Percentiles rank a stretch among this genome's conserved stretches.
These are phyloP conservation scores for Plasmopara halstedii DNA, from an alignment of 352 stramenopile species.

Conservation along the genomic window DNA sequence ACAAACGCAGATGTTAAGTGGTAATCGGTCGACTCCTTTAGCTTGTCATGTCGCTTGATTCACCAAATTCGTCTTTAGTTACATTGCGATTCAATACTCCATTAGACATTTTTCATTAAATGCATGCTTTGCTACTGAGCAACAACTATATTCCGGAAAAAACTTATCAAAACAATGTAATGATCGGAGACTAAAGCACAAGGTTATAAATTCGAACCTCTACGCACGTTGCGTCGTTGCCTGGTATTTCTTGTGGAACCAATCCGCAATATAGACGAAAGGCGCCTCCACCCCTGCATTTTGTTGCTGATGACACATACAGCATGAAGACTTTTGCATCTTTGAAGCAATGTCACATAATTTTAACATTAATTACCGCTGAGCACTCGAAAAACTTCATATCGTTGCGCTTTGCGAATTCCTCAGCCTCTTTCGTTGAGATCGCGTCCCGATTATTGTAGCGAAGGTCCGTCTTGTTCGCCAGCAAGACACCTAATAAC, in stretches of 20 bases:
- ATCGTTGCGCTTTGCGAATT: slow-evolving; percentile 64
- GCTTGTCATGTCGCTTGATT: too few relatives aligned
- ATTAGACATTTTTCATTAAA: too few relatives aligned
- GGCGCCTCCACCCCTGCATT: slow-evolving; percentile 65
- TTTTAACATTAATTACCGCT: slow-evolving; percentile 25
- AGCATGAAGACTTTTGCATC: neutral
- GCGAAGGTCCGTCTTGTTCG: slow-evolving; percentile 73
- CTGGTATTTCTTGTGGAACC: slow-evolving; percentile 84
- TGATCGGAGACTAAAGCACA: too few relatives aligned
- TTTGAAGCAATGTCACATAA: neutral
- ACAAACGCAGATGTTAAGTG: too few relatives aligned
- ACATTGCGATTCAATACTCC: too few relatives aligned
- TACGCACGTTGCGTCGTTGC: slow-evolving; percentile 47
- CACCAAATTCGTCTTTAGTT: too few relatives aligned
- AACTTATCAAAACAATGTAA: too few relatives aligned
- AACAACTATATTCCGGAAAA: too few relatives aligned
- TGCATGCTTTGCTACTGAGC: too few relatives aligned
- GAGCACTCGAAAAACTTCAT: slow-evolving; percentile 83
- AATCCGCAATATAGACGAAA: slow-evolving; percentile 73
- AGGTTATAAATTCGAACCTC: neutral
- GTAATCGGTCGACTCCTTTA: too few relatives aligned
- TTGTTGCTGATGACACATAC: slow-evolving; percentile 36
- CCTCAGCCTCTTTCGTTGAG: slow-evolving; percentile 55
- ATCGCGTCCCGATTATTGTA: slow-evolving; percentile 75
- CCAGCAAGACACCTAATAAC: slow-evolving; percentile 48